A percentile compares a stretch with the other conserved stretches of the same genome.
phyloP scores from a whole-genome alignment of 2,329 filamentous ascomycete species.

The Phaeosphaeriaceae sp. region DNA sequence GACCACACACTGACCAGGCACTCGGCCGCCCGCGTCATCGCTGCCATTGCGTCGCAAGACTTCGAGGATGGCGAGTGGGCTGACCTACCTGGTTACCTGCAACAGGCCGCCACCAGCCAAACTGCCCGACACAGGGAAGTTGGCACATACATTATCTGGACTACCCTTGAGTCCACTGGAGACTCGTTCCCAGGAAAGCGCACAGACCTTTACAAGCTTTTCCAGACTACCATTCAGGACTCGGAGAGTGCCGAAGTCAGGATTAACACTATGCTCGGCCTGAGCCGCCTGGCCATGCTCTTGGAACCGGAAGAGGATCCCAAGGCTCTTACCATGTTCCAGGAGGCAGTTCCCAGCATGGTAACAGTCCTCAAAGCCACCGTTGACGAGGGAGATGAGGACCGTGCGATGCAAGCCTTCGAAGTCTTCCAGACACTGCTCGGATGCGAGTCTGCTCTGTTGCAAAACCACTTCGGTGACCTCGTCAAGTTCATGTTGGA shows the following conservation, averaged over 20 bases:
- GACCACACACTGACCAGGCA: conserved; percentile 78
- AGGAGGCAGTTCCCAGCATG: conserved; percentile 83
- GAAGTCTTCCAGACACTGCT: conserved; percentile 97
- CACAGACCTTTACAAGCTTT: conserved; percentile 79
- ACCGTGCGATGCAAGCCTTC: conserved; percentile 87
- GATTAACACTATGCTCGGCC: conserved; percentile 90
- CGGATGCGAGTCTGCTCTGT: conserved; percentile 83
- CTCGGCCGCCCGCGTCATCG: conserved; percentile 85
- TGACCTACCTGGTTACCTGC: conserved; percentile 79
- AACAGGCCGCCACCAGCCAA: conserved; percentile 77
- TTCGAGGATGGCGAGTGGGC: conserved; percentile 85
- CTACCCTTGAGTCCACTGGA: conserved; percentile 86
- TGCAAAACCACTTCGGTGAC: conserved; percentile 86
- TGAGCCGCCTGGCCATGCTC: conserved; percentile 86
- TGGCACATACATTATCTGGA: conserved; percentile 91
- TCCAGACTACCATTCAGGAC: conserved; percentile 87
- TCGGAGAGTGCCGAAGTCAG: conserved; percentile 90
- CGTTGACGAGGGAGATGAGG: conserved; percentile 81
- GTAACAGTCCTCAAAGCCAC: conserved; percentile 86
- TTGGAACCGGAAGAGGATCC: conserved; percentile 87
- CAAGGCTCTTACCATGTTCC: conserved; percentile 75
- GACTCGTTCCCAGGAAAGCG: conserved; percentile 84
- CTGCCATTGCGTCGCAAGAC: conserved; percentile 84
- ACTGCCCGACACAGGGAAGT: conserved; percentile 85
- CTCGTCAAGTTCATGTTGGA: conserved; percentile 94